Evolutionary conservation across 352 stramenopile genomes (phyloP).

Genomic region (Globisporangium echinulatum): DNA sequence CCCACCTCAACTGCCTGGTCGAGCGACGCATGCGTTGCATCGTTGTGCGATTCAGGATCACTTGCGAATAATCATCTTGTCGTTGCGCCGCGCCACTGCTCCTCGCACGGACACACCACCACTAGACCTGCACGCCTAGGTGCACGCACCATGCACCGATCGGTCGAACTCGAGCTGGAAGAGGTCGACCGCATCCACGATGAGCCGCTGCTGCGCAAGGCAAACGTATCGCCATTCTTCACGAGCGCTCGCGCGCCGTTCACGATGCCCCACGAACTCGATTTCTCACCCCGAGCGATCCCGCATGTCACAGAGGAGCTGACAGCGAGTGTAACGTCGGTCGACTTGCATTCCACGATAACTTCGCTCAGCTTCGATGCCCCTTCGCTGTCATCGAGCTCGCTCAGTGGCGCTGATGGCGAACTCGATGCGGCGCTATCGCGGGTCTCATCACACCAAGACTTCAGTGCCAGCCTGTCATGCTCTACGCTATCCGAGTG

Average conservation of each 20-base stretch:
- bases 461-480: not conserved
- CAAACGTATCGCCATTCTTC: conserved; percentile 34
- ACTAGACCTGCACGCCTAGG: not conserved
- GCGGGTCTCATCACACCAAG: not conserved
- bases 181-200: conserved; percentile 22
- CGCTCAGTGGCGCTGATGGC: too few species aligned
- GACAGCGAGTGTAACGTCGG: not conserved
- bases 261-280: conserved; percentile 25
- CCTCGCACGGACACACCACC: not conserved
- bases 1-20: too few species aligned
- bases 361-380: conserved; percentile 1
- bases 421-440: not conserved
- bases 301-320: conserved; percentile 1
- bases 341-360: not conserved
- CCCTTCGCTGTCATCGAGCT: not conserved
- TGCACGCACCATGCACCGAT: conserved; percentile 6
- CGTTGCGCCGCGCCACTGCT: not conserved
- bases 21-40: too few species aligned
- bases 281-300: conserved; percentile 24
- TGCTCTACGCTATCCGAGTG: not conserved
- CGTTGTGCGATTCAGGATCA: not conserved
- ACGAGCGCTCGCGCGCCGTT: conserved; percentile 17
- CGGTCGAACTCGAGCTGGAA: conserved; percentile 33
- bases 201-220: conserved; percentile 20
- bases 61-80: conserved; percentile 1